Evolutionary conservation across 2,329 filamentous ascomycete species (phyloP).

Genomic region (Ophiocordyceps unilateralis): DNA sequence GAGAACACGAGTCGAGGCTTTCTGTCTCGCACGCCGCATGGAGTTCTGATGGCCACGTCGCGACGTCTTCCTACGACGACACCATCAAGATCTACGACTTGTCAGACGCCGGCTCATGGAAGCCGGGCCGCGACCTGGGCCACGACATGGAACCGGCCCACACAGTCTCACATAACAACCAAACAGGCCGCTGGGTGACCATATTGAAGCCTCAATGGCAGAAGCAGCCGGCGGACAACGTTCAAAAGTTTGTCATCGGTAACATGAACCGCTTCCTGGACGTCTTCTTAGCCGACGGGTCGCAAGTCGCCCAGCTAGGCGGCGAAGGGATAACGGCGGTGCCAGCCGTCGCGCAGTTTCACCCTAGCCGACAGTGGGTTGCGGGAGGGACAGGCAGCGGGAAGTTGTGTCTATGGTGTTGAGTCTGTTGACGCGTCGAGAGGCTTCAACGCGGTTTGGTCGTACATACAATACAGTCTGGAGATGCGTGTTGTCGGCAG

Average conservation of each 20-base stretch:
- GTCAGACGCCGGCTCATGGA: constrained; percentile 40
- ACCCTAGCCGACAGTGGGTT: constrained; percentile 78
- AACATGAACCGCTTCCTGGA: constrained; percentile 98
- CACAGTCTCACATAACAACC: constrained; percentile 74
- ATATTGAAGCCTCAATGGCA: constrained; percentile 81
- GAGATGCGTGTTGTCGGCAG: no score
- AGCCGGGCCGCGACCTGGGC: constrained; percentile 35
- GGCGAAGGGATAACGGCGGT: constrained; percentile 89
- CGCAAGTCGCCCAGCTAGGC: constrained; percentile 74
- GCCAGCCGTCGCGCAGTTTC: constrained; percentile 80
- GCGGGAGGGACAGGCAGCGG: constrained; percentile 82
- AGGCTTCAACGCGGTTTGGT: no score
- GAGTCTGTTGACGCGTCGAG: no score
- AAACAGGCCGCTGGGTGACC: constrained; percentile 88
- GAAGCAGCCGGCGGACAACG: constrained; percentile 53
- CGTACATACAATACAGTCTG: no score
- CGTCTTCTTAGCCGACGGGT: constrained; percentile 64
- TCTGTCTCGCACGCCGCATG: constrained; percentile 89
- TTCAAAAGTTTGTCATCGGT: constrained; percentile 79
- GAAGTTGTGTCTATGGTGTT: constrained; percentile 86
- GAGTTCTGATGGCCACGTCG: constrained; percentile 69
- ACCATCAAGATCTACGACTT: constrained; percentile 87
- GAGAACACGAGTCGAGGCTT: constrained; percentile 64
- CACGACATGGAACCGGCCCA: constrained; percentile 51
- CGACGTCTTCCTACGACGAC: constrained; percentile 88